Base-by-base conservation (phyloP, 306 rosid genomes). In the Crotalaria pallida region DNA sequence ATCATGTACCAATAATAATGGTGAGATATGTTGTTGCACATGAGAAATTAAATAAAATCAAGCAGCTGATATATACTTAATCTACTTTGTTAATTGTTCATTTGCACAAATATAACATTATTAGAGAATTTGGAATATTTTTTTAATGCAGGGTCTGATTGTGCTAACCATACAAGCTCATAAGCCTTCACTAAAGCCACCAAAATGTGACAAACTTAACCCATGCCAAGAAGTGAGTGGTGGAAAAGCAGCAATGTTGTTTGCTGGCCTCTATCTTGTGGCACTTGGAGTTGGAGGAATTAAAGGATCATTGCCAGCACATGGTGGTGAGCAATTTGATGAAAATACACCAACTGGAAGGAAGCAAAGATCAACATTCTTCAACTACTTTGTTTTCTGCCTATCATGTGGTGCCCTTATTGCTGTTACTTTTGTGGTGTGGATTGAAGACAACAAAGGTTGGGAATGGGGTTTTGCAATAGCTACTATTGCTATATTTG, bases 381-480 rank as follows among this genome's bases (percentile, higher is more conserved):
- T 94, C 86, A 94, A 94, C 78, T 94, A 87, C 95, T 94, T 79
- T 43, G 87, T 94, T 4, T 94, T 94, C 62, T 91, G 97, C 63
- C 84, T 94, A 1, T 78, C 99, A 0, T 86, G 83, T 24, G 99
- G 97, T 60, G 89, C 83, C 44, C 87, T 94, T 11, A 77, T 94
- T 70, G 99, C 96, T 0, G 96, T 94, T 27, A 94, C 99, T 16
- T 80, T 94, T 36, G 99, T 94, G 26, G 99, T 91, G 67, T 94
- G 99, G 99, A 58, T 91, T 53, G 99, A 88, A 74, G 99, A 94
- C 77, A 91, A 94, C 69, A 94, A 84, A 72, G 99, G 99, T 0
- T 94, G 99, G 99, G 86, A 86, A 77, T 94, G 99, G 99, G 99
- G 97, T 40, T 94, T 94, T 67, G 97, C 92, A 24, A 79, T 91